Percentiles rank a stretch among this genome's conserved stretches.
Evolutionary conservation across 2,329 filamentous ascomycete genomes (phyloP).

Genomic region (Teratosphaeria viscida): DNA sequence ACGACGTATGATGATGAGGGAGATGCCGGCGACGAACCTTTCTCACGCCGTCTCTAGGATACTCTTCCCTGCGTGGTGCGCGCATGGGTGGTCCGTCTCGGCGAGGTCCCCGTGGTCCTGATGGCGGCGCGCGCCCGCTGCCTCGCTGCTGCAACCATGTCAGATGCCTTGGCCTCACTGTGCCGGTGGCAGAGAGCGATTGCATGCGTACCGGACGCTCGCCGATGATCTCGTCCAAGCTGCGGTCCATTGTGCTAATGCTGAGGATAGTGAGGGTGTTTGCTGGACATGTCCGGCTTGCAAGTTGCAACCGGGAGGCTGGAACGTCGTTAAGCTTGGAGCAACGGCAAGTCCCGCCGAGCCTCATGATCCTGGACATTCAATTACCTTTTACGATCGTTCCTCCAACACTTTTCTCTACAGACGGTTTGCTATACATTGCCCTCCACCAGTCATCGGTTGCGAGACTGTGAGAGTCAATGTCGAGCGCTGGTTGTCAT

Average conservation of each 20-base stretch:
- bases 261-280: neutral
- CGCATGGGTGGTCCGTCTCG: slow-evolving; percentile 46
- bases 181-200: neutral
- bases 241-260: slow-evolving; percentile 47
- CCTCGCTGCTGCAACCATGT: slow-evolving; percentile 11
- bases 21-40: slow-evolving; percentile 50
- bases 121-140: slow-evolving; percentile 4
- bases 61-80: slow-evolving; percentile 39
- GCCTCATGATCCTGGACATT: neutral
- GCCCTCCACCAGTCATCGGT: neutral
- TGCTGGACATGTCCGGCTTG: neutral
- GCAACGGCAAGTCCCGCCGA: neutral
- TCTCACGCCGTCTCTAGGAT: slow-evolving; percentile 76
- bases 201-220: slow-evolving; percentile 45
- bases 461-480: neutral
- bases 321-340: neutral
- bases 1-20: neutral
- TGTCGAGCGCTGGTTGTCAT: neutral
- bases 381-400: neutral
- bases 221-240: slow-evolving; percentile 53
- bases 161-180: slow-evolving; percentile 3
- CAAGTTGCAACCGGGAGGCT: neutral
- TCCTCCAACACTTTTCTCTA: neutral
- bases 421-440: neutral
- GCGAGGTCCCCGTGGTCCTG: slow-evolving; percentile 7